Evolutionary conservation across 1,284 basidiomycete species (phyloP), one percentile per base, ranked within the genome.

Genomic region (Sporisorium exsertum): DNA sequence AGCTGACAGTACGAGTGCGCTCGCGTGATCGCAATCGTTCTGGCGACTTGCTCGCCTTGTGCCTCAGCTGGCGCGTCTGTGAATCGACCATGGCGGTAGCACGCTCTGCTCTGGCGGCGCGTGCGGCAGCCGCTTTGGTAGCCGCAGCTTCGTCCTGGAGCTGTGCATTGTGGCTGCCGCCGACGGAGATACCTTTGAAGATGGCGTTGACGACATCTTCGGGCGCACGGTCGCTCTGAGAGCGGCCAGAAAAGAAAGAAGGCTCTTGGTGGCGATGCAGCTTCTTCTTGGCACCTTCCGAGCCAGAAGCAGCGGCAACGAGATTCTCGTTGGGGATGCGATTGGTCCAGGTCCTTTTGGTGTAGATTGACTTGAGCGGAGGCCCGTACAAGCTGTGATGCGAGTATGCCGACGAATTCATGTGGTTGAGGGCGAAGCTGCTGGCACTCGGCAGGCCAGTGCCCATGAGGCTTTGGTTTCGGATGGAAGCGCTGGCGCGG

Each of bases 161-260:
- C 33, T 33, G 58, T 4, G 52, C 58, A 22, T 58, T 57, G 40
- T 64, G 59, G 43, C 70, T 66, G 18, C 73, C 69, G 26, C 73
- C 73, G 9, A 76, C 64, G 18, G 60, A 43, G 15, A 77, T 71
- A 26, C 75, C 71, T 26, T 67, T 67, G 64, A 81, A 81, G 54
- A 81, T 75, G 47, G 77, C 77, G 27, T 75, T 65, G 52, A 81
- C 63, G 5, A 81, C 42, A 18, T 75, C 72, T 33, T 81, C 78
- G 16, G 79, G 78, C 8, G 71, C 62, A 8, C 73, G 64, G 22
- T 80, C 79, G 7, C 64, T 65, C 54, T 78, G 71, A 13, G 47
- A 60, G 12, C 57, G 58, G 22, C 55, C 57, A 13, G 64, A 63
- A 52, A 78, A 64, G 27, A 62, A 51, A 26, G 65, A 67, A 0